A percentile compares a stretch with the other conserved stretches of the same genome.
Evolutionary conservation across 495 filamentous ascomycete species (phyloP).

Genomic region (Friedmanniomyces simplex): DNA sequence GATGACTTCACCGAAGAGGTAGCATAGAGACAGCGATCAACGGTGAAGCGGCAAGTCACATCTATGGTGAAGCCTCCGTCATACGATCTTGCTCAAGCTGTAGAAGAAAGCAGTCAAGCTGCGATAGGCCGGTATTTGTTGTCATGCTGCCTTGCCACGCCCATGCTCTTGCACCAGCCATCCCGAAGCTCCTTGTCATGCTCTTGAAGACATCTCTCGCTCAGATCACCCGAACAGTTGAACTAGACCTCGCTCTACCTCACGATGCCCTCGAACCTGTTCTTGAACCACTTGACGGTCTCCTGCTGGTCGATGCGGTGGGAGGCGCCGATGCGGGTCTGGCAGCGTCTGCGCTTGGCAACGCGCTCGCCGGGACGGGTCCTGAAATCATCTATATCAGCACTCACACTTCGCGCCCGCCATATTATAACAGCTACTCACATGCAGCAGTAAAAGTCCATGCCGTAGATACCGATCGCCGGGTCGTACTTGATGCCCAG

Average conservation of each 20-base stretch:
- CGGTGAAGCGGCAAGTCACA: slow-evolving; percentile 20
- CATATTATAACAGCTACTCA: slow-evolving; percentile 34
- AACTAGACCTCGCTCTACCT: slow-evolving; percentile 46
- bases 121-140: slow-evolving; percentile 19
- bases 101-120: slow-evolving; percentile 9
- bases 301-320: slow-evolving; percentile 90
- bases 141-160: slow-evolving; percentile 8
- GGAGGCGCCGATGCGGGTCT: slow-evolving; percentile 70
- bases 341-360: slow-evolving; percentile 81
- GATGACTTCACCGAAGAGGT: background rate
- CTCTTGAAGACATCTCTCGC: slow-evolving; percentile 60
- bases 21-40: slow-evolving; percentile 23
- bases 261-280: slow-evolving; percentile 96
- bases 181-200: slow-evolving; percentile 92
- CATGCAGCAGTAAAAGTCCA: slow-evolving; percentile 99
- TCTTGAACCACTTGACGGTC: slow-evolving; percentile 99
- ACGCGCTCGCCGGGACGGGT: slow-evolving; percentile 96
- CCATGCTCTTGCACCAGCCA: slow-evolving; percentile 36
- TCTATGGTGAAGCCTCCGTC: slow-evolving; percentile 23
- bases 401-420: background rate
- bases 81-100: slow-evolving; percentile 23
- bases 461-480: slow-evolving; percentile 98
- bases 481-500: slow-evolving; percentile 99
- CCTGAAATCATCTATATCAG: slow-evolving; percentile 32
- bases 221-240: background rate